These are phyloP conservation scores for Biscogniauxia mediterranea DNA, from an alignment of 2,329 filamentous ascomycete species.

Conservation along the genomic window DNA sequence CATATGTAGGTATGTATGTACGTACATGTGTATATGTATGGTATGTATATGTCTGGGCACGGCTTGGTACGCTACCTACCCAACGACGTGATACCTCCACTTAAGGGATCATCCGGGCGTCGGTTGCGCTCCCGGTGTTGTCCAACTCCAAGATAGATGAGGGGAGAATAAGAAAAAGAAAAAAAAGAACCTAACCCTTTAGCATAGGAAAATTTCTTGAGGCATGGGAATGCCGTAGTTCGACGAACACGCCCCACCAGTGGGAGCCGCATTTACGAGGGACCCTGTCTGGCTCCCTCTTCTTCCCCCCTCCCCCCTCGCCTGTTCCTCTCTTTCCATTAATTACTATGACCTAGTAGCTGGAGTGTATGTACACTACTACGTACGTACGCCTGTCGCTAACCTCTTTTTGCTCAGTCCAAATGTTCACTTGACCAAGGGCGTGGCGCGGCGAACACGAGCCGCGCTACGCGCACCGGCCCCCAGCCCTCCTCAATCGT, in stretches of 20 bases:
- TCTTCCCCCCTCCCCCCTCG: background rate
- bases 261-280: background rate
- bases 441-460: background rate
- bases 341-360: background rate
- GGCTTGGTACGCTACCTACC: background rate
- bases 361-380: too few species aligned
- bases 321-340: background rate
- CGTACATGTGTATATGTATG: background rate
- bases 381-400: background rate
- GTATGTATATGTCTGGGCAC: background rate
- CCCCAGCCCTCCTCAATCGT: background rate
- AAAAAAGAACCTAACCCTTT: background rate
- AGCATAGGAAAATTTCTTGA: background rate
- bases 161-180: background rate
- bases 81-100: background rate
- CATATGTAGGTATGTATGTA: too few species aligned
- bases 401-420: background rate
- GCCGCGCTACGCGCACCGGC: background rate
- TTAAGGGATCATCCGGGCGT: background rate
- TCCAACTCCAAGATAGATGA: background rate
- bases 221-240: background rate
- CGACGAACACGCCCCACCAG: background rate
- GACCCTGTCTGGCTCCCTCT: background rate
- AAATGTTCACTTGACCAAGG: background rate
- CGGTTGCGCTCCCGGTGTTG: background rate